Conservation (phyloP, 768 basidiomycete species). For the Pleurotus tuber-regium region DNA sequence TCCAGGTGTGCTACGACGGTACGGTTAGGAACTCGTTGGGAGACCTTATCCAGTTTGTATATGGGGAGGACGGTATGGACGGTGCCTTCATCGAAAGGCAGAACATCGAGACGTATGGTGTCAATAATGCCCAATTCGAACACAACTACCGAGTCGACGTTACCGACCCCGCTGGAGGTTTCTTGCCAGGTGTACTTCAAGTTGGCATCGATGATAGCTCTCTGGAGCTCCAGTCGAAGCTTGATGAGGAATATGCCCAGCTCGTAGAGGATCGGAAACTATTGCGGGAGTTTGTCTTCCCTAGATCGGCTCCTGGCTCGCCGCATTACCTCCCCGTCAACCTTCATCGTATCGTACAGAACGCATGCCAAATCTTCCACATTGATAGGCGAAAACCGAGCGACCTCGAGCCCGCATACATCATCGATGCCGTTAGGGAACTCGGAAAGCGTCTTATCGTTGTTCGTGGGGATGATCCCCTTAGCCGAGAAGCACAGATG, state of each 20-base stretch:
- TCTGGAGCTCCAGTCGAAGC: constrained; percentile 73
- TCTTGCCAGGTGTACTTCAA: constrained; percentile 76
- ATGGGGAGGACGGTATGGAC: constrained; percentile 99
- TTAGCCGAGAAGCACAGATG: constrained; percentile 75
- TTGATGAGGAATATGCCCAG: constrained; percentile 70
- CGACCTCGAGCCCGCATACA: constrained; percentile 86
- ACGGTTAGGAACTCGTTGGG: constrained; percentile 97
- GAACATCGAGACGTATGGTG: constrained; percentile 83
- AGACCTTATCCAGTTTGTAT: constrained; percentile 93
- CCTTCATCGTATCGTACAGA: constrained; percentile 91
- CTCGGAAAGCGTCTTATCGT: constrained; percentile 78
- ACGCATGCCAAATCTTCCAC: constrained; percentile 95
- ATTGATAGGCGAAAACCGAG: constrained; percentile 92
- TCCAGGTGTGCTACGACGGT: constrained; percentile 97
- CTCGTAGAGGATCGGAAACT: constrained; percentile 72
- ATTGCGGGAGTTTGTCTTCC: constrained; percentile 85
- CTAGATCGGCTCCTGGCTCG: constrained; percentile 61
- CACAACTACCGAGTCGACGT: constrained; percentile 94
- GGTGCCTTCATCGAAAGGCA: constrained; percentile 97
- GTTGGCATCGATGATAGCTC: constrained; percentile 87
- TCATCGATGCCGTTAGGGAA: constrained; percentile 75
- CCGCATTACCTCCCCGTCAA: constrained; percentile 95
- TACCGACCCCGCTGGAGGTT: constrained; percentile 78
- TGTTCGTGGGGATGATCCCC: constrained; percentile 79
- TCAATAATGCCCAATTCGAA: constrained; percentile 82